Base-by-base conservation (phyloP, 306 rosid genomes). In the Gynostemma pentaphyllum region DNA sequence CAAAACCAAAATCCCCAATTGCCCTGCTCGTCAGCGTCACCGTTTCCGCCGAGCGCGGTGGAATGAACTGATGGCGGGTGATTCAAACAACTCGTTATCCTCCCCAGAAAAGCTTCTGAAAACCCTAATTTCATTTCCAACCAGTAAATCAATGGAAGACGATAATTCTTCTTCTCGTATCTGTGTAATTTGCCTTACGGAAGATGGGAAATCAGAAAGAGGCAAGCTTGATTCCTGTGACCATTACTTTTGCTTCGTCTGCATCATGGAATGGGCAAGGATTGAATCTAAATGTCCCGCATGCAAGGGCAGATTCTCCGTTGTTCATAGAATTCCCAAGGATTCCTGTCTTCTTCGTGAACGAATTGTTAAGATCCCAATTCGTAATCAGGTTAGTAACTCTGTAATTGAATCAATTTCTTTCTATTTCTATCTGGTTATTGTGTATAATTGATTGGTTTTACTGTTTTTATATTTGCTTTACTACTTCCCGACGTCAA, bases 251-350 rank as follows among this genome's bases (percentile, higher is more conserved):
- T 90, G 97, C 82, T 90, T 82, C 66, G 70, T 80, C 3, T 90
- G 97, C 79, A 85, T 90, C 66, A 79, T 82, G 83, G 94, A 84
- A 60, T 90, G 90, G 95, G 70, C 95, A 5, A 90, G 82, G 64
- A 81, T 74, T 22, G 95, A 87, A 69, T 90, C 95, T 9, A 85
- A 85, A 8, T 90, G 95, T 76, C 95, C 97, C 34, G 64, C 86
- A 1, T 90, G 90, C 64, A 85, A 87, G 44, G 90, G 85, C n/a
- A 68, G 97, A 32, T 90, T 90, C 79, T 49, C 68, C 50, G 62
- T 77, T 68, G 78, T 87, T 75, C 81, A 74, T 19, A 70, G 89
- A 21, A 78, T 64, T 9, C 76, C 85, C 3, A 83, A 51, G 55
- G 65, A 22, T 15, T 81, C 74, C 24, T 54, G 77, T 28, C 66